Evolutionary conservation across 176 grass and related monocot genomes (phyloP).

Genomic region (Paspalum vaginatum): DNA sequence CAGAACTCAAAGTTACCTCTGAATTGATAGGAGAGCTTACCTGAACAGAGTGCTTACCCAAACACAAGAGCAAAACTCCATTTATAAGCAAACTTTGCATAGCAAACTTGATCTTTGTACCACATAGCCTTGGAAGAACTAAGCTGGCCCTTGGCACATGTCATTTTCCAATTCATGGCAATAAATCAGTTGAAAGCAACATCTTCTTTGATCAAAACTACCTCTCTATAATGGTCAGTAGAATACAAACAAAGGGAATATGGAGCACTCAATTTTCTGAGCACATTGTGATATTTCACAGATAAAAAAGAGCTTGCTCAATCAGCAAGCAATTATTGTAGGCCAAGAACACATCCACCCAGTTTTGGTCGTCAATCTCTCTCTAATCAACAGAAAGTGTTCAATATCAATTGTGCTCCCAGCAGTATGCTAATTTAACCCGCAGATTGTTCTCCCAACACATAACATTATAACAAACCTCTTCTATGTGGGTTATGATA

Average conservation of each 20-base stretch:
- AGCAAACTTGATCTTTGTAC: background rate
- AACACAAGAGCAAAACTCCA: background rate
- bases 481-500: conserved; percentile 22
- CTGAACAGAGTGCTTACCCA: background rate
- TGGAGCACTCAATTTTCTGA: background rate
- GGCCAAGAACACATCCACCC: background rate
- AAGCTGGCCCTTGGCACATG: background rate
- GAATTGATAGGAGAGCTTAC: background rate
- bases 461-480: background rate
- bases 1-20: background rate
- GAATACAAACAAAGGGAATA: background rate
- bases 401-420: conserved; percentile 14
- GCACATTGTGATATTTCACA: background rate
- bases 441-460: conserved; percentile 43
- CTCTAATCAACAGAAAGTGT: conserved; percentile 20
- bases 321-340: background rate
- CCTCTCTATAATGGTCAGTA: background rate
- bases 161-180: background rate
- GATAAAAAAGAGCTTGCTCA: background rate
- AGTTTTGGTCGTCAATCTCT: background rate
- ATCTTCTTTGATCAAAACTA: background rate
- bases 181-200: background rate
- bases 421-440: conserved; percentile 16
- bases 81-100: background rate
- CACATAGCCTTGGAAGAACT: background rate